These are phyloP conservation scores for Aspergillus panamensis DNA, from an alignment of 495 filamentous ascomycete species.

Conservation along the genomic window DNA sequence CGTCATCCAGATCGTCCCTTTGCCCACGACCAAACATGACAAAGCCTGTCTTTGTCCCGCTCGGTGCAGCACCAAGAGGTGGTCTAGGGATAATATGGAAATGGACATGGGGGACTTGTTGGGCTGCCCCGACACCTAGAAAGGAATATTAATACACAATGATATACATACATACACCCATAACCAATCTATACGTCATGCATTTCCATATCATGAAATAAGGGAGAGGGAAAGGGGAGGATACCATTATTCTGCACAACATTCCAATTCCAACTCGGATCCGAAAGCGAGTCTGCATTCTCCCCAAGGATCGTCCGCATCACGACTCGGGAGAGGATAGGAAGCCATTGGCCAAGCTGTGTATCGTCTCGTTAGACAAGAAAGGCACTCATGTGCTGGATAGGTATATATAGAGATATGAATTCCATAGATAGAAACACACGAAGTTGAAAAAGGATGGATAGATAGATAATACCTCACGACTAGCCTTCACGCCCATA, in stretches of 20 bases:
- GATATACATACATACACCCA: neutral
- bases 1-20: constrained; percentile 82
- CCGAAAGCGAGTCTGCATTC: constrained; percentile 15
- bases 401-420: neutral
- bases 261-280: constrained; percentile 70
- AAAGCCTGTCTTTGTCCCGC: constrained; percentile 53
- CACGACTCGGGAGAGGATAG: constrained; percentile 68
- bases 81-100: constrained; percentile 87
- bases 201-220: constrained; percentile 4
- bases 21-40: constrained; percentile 80
- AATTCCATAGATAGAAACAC: neutral
- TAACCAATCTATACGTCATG: neutral
- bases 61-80: constrained; percentile 23
- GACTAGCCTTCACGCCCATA: constrained; percentile 49
- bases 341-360: constrained; percentile 66
- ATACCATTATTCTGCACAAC: constrained; percentile 91
- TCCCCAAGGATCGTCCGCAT: constrained; percentile 46
- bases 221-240: constrained; percentile 14
- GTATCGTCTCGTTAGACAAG: neutral
- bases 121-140: constrained; percentile 71
- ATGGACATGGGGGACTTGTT: constrained; percentile 88
- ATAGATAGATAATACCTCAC: constrained; percentile 40
- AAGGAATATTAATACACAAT: constrained; percentile 6
- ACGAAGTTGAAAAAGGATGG: constrained; percentile 4
- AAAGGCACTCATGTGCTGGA: neutral